Evolutionary conservation across 768 basidiomycete species (phyloP), one percentile per base, ranked within the genome.

Genomic region (Hirschioporus abietinus): DNA sequence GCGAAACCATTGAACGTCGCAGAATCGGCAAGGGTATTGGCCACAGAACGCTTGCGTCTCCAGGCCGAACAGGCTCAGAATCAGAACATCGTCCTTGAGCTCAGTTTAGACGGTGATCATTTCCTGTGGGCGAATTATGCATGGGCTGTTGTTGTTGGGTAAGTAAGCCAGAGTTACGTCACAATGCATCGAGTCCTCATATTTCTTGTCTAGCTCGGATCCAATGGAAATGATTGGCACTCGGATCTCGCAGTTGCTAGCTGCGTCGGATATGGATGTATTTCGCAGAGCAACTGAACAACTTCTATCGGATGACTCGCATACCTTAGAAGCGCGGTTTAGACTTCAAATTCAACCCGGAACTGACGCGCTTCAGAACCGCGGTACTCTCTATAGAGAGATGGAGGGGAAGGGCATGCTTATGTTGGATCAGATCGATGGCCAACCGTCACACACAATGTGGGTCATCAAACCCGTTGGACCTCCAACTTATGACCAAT

Each of bases 381-480:
- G 42, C 3, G 74, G 77, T 10, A 77, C 78, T 7, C 81, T 90
- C 30, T 92, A 87, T 76, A 91, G 93, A 75, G 87, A 86, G 70
- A 95, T 99, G 90, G 96, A 98, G 73, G 97, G 93, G 34, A 96
- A 96, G 75, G 97, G 97, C 20, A 98, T 99, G 97, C 86, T 99
- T 72, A 96, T 99, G 89, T 85, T 93, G 67, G 96, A 98, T 80
- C 88, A 95, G 35, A 88, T 95, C 74, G 90, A 89, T 65, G 91
- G 91, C 20, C 85, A 87, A 67, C 88, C 94, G 17, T 92, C 95
- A 18, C 97, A 98, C 76, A 96, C 96, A 17, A 97, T 98, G 95
- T 98, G 95, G 95, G 95, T 96, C 60, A 87, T 95, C 76, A 94
- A 90, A 74, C 93, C 94, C 35, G 84, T 90, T 66, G 85, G 87